Percentiles rank a stretch among this genome's conserved stretches.
Conservation (phyloP, 768 basidiomycete species). For the Pleurotus giganteus region DNA sequence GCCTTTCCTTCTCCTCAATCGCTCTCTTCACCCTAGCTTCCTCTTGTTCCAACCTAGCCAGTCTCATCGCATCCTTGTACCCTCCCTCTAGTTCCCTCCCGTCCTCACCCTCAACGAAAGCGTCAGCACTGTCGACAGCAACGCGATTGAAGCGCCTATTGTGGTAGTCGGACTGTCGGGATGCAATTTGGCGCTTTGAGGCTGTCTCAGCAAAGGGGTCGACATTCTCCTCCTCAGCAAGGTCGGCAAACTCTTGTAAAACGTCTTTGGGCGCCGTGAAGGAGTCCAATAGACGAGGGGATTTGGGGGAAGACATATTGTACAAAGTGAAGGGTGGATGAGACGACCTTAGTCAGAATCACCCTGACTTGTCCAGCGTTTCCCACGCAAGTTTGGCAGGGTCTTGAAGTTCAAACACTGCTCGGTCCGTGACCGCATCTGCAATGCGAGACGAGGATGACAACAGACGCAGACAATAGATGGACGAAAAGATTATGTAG, state of each 20-base stretch:
- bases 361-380: background rate
- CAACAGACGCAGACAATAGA: too few relatives aligned
- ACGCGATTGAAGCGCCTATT: conserved; percentile 85
- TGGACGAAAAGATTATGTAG: conserved; percentile 14
- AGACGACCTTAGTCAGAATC: background rate
- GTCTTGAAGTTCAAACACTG: background rate
- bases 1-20: conserved; percentile 87
- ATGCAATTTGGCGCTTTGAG: conserved; percentile 88
- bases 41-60: conserved; percentile 89
- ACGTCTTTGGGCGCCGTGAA: conserved; percentile 93
- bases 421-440: too few relatives aligned
- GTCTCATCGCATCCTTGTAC: conserved; percentile 95
- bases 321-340: background rate
- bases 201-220: conserved; percentile 94
- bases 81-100: conserved; percentile 76
- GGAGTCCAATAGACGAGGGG: conserved; percentile 80
- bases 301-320: conserved; percentile 52
- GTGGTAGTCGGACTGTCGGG: conserved; percentile 94
- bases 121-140: conserved; percentile 78
- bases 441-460: too few relatives aligned
- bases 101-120: conserved; percentile 66
- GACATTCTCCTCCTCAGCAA: conserved; percentile 91
- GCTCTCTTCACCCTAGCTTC: conserved; percentile 79
- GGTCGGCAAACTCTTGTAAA: conserved; percentile 88
- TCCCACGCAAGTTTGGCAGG: background rate